phyloP scores from a whole-genome alignment of 2,329 filamentous ascomycete species.

The Aurifilum marmelostoma region DNA sequence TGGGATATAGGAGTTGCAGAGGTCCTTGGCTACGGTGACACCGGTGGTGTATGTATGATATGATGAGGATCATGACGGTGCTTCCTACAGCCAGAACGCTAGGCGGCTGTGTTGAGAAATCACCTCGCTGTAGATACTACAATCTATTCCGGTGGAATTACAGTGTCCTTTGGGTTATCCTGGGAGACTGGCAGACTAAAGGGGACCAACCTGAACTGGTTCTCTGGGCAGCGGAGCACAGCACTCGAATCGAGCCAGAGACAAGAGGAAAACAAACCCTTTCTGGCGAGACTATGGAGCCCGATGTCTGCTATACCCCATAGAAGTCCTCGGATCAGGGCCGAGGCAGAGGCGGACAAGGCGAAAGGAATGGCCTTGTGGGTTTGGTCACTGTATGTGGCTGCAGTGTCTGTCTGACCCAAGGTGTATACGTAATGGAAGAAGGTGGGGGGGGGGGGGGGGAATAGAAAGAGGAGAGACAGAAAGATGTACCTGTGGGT shows the following conservation, averaged over 20 bases:
- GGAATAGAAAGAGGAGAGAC: not conserved
- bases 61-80: not conserved
- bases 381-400: not conserved
- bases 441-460: not conserved
- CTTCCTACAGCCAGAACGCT: not conserved
- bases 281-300: not conserved
- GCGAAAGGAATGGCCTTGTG: not conserved
- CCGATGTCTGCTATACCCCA: not conserved
- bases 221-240: constrained; percentile 17
- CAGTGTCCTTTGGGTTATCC: not conserved
- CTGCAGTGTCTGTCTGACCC: not conserved
- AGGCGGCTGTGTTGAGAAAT: not conserved
- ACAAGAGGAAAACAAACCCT: not conserved
- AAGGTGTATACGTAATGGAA: not conserved
- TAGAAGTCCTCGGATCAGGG: not conserved
- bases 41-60: not conserved
- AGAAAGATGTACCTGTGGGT: not conserved
- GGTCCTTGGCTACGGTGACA: not conserved
- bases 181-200: not conserved
- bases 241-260: not conserved
- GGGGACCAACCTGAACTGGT: constrained; percentile 9
- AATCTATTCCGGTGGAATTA: not conserved
- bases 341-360: not conserved
- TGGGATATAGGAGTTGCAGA: not conserved
- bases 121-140: not conserved